Percentiles rank a stretch among this genome's conserved stretches.
These are phyloP conservation scores for Fusarium sp. DNA, from an alignment of 2,329 filamentous ascomycete genomes.

Conservation along the genomic window DNA sequence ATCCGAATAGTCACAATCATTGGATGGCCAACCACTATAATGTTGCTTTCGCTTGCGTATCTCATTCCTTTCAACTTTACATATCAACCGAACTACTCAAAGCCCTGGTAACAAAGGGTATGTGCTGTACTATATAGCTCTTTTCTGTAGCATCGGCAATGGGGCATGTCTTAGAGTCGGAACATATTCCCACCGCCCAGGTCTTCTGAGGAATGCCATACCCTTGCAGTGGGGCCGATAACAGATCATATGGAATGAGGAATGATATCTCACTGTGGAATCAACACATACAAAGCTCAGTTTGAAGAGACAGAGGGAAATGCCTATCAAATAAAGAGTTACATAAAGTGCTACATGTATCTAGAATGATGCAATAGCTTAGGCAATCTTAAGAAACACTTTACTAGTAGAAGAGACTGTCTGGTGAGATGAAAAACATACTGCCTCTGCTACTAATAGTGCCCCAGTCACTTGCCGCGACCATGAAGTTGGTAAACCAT, in stretches of 20 bases:
- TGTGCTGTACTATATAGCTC: too few species aligned
- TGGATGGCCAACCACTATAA: too few species aligned
- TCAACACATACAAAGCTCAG: accelerated
- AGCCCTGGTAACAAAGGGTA: too few species aligned
- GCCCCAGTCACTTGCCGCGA: neutral
- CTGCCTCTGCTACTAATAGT: neutral
- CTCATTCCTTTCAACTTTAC: neutral
- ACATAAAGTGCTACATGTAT: neutral
- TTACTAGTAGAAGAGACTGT: accelerated
- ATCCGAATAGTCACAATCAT: accelerated
- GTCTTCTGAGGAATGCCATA: neutral
- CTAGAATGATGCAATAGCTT: too few species aligned
- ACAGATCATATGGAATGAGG: too few species aligned
- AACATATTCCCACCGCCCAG: neutral
- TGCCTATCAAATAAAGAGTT: neutral
- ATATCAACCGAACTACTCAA: accelerated
- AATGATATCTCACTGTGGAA: neutral
- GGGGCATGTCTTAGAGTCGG: neutral
- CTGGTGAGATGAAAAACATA: neutral
- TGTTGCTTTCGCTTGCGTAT: neutral
- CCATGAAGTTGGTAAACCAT: neutral
- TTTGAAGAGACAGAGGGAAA: neutral
- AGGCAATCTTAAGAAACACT: neutral
- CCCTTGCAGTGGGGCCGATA: neutral
- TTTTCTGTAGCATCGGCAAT: too few species aligned